Conservation (phyloP, 257 asterid genomes). For the Salvia splendens region DNA sequence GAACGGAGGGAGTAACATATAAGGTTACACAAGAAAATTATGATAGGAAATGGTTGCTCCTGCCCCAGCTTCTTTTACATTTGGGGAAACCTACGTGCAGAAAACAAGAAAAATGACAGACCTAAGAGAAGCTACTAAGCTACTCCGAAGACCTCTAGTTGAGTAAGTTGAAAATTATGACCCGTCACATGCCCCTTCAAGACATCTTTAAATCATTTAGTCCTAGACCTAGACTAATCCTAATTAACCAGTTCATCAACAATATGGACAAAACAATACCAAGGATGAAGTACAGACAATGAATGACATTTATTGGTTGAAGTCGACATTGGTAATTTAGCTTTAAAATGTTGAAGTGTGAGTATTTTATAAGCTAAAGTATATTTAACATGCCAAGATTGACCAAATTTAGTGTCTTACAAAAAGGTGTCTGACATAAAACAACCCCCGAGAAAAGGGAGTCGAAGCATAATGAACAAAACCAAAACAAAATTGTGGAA, state of each 20-base stretch:
- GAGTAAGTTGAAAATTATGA: not conserved
- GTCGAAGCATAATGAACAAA: not conserved
- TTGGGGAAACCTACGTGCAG: conserved; percentile 18
- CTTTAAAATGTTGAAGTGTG: not conserved
- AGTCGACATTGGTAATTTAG: not conserved
- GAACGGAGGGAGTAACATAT: not conserved
- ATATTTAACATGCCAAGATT: conserved; percentile 4
- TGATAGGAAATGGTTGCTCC: conserved; percentile 7
- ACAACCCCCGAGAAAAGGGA: not conserved
- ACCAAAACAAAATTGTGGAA: not conserved
- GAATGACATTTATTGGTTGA: conserved; percentile 1
- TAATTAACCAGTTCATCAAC: not conserved
- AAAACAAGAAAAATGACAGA: conserved; percentile 9
- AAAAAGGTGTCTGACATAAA: not conserved
- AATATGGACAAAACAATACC: conserved; percentile 16
- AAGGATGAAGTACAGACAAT: conserved; percentile 9
- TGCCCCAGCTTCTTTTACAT: conserved; percentile 19
- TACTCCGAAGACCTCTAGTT: conserved; percentile 21
- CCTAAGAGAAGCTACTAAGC: conserved; percentile 15
- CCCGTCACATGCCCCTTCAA: conserved; percentile 16
- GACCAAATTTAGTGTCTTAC: conserved; percentile 19
- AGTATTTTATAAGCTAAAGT: conserved; percentile 7
- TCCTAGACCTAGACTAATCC: not conserved
- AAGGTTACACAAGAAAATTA: conserved; percentile 7
- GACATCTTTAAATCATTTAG: conserved; percentile 5